Evolutionary conservation across 2,329 filamentous ascomycete genomes (phyloP).

Genomic region (Rhynchosporium agropyri): DNA sequence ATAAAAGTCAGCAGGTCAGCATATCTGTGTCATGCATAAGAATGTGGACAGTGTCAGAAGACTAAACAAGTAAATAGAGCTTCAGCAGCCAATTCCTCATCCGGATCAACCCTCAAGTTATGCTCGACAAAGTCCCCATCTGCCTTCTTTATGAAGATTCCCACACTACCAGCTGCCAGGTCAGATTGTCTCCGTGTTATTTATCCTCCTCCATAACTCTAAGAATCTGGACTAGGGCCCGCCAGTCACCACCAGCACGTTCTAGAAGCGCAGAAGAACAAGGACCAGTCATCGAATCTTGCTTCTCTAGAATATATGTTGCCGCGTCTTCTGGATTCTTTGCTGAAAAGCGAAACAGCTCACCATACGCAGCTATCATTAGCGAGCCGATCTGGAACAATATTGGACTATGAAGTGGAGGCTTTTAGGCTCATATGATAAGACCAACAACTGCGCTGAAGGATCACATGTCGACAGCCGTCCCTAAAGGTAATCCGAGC

Average conservation of each 20-base stretch:
- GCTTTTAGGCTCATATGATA: neutral
- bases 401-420: neutral
- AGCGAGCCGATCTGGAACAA: constrained; percentile 7
- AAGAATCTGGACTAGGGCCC: neutral
- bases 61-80: neutral
- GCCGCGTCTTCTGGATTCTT: constrained; percentile 1
- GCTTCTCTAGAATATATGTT: neutral
- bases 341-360: constrained; percentile 11
- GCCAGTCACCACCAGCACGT: constrained; percentile 10
- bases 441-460: constrained; percentile 6
- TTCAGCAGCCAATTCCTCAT: constrained; percentile 1
- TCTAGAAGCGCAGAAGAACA: constrained; percentile 2
- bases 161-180: neutral
- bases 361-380: constrained; percentile 3
- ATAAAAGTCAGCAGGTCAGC: no score
- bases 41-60: no score
- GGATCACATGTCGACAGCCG: constrained; percentile 4
- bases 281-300: neutral
- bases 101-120: constrained; percentile 4
- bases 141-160: constrained; percentile 10
- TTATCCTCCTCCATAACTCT: neutral
- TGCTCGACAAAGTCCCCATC: constrained; percentile 13
- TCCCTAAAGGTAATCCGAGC: constrained; percentile 5
- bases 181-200: neutral
- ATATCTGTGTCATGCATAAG: no score